These are phyloP conservation scores for Sugiyamaella xylanicola DNA, from an alignment of 1,139 yeast species.

Conservation along the genomic window DNA sequence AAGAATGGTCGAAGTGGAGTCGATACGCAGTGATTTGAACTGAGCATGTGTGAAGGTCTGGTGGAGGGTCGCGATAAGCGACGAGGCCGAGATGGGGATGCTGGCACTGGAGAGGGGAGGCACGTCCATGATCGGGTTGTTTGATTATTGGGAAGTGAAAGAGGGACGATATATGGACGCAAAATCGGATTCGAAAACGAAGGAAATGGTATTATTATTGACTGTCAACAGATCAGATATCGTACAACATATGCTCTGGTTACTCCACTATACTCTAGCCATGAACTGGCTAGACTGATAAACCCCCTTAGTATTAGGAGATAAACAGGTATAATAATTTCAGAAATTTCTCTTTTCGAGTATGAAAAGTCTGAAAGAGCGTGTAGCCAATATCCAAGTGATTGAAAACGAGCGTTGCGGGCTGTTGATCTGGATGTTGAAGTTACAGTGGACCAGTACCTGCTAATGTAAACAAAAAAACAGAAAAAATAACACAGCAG, in stretches of 20 bases:
- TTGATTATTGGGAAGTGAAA: no score
- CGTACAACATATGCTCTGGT: no score
- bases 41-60: constrained; percentile 40
- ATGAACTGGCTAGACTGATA: no score
- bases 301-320: no score
- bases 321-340: no score
- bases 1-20: constrained; percentile 39
- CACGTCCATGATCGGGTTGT: constrained; percentile 36
- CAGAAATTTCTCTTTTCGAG: no score
- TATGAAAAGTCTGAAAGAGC: no score
- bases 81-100: constrained; percentile 41
- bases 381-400: neutral
- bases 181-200: neutral
- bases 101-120: constrained; percentile 39
- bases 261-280: no score
- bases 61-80: constrained; percentile 43
- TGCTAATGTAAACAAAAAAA: neutral
- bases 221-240: no score
- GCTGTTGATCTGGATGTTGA: neutral
- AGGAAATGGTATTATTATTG: neutral
- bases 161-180: no score
- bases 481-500: neutral
- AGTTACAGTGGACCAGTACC: neutral
- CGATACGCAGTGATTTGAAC: constrained; percentile 39
- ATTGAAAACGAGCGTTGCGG: neutral